Conservation (phyloP, 495 filamentous ascomycete genomes). For the Penicillium mononematosum region DNA sequence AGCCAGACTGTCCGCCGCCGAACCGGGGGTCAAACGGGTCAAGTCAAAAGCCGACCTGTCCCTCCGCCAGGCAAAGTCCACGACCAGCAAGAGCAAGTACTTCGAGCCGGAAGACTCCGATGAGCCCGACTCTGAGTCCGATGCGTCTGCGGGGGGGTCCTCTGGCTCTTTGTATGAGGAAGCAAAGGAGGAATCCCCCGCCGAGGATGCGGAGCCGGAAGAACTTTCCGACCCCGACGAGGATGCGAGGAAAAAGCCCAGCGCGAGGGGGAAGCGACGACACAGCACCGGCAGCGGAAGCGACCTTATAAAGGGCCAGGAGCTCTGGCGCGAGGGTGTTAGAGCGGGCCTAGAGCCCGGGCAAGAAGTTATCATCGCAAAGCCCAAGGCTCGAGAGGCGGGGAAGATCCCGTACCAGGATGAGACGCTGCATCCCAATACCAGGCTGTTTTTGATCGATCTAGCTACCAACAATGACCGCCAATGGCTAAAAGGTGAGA, state of each 20-base stretch:
- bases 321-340: conserved; percentile 59
- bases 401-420: conserved; percentile 67
- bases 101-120: conserved; percentile 44
- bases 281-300: conserved; percentile 6
- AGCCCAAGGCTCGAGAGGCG: conserved; percentile 65
- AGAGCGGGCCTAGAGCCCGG: conserved; percentile 58
- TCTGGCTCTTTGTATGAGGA: conserved; percentile 33
- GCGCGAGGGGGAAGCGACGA: conserved; percentile 19
- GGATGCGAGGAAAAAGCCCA: conserved; percentile 21
- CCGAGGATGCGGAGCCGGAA: conserved; percentile 24
- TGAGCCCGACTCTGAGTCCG: conserved; percentile 30
- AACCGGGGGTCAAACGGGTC: conserved; percentile 40
- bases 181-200: conserved; percentile 17
- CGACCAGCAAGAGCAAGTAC: conserved; percentile 58
- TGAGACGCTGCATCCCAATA: conserved; percentile 75
- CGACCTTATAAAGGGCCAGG: conserved; percentile 41
- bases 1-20: conserved; percentile 34
- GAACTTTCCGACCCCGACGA: conserved; percentile 23
- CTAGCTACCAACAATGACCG: conserved; percentile 76
- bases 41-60: conserved; percentile 42
- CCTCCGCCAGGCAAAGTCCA: conserved; percentile 38
- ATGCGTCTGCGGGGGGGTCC: conserved; percentile 23
- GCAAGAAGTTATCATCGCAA: conserved; percentile 64
- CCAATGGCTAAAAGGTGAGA: conserved; percentile 74
- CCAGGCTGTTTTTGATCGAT: conserved; percentile 72